Base-by-base conservation (phyloP, 2,329 filamentous ascomycete species). In the Xylaria sp. region DNA sequence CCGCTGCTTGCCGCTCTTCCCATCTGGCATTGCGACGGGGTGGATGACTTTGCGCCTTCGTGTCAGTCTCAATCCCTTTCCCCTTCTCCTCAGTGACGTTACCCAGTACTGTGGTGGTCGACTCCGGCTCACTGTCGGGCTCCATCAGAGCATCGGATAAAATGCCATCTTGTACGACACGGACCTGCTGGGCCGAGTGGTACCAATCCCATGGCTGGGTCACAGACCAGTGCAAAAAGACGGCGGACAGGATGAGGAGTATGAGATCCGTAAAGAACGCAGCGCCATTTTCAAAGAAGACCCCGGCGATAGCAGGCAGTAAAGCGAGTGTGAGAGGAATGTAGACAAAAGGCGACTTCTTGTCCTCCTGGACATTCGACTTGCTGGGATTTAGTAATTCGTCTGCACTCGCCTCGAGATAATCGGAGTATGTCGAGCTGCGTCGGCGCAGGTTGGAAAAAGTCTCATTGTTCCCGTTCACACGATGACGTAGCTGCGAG, bases 141-240 rank as follows among this genome's bases (percentile, higher is more conserved):
- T 79, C 79, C 34, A 80, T 74, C 7, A 76, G 75, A 13, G 70
- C 67, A 39, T 76, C 78, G 2, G 70, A 59, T 48, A 69, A 72
- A 13, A 70, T 66, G 69, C 84, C 78, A 51, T 84, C 80, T 23
- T 76, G 74, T 13, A 67, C 60, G 30, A 82, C 75, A 37, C 83
- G 81, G 44, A 88, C 75, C 59, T 83, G 78, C 68, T 90, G 88
- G 0, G 89, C 86, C 1, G 87, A 84, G 65, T 84, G 80, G 73
- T 92, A 92, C 89, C 89, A 92, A 56, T 84, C 80, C 92, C 93
- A 97, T 67, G 93, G 93, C 66, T 94, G 80, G 58, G 91, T 88
- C 49, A 97, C 88, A 53, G 90, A 92, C 91, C 92, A 97, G 72
- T 96, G 92, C 63, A 97, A 78, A 69, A 97, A 95, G 50, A 97